A percentile compares a stretch with the other conserved stretches of the same genome.
These are phyloP conservation scores for Amoebophrya sp. DNA, from an alignment of 169 alveolate genomes.

Conservation along the genomic window DNA sequence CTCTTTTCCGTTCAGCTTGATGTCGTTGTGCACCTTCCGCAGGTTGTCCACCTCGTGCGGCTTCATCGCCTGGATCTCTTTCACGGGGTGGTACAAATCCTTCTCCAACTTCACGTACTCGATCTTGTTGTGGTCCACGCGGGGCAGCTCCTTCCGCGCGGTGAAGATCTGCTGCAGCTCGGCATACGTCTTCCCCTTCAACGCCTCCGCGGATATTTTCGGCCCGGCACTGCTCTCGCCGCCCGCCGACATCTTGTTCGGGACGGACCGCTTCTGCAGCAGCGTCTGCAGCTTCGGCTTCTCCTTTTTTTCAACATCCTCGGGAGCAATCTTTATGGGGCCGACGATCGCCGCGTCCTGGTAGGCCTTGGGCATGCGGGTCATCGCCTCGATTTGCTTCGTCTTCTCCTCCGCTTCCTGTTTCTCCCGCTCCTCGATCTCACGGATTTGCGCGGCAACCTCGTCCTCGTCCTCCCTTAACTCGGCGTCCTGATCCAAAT, in stretches of 20 bases:
- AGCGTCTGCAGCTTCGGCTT: too few species aligned
- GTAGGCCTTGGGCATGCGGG: background rate
- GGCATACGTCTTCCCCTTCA: background rate
- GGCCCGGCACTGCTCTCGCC: background rate
- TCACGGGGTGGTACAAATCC: constrained; percentile 46
- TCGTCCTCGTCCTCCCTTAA: background rate
- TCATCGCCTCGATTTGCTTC: background rate
- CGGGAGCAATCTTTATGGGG: too few species aligned
- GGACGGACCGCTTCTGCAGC: background rate
- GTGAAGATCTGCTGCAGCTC: background rate
- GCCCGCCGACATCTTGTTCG: background rate
- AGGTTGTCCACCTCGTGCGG: constrained; percentile 74
- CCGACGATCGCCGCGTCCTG: background rate
- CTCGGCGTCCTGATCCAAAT: background rate
- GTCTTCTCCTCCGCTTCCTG: background rate
- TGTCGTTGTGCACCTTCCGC: constrained; percentile 66
- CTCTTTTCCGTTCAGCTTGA: constrained; percentile 57
- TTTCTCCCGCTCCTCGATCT: too few species aligned
- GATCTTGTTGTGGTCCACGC: constrained; percentile 62
- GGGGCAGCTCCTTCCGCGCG: constrained; percentile 49
- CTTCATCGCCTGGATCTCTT: constrained; percentile 61
- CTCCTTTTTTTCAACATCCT: too few species aligned
- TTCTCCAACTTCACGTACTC: constrained; percentile 64
- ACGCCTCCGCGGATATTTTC: background rate
- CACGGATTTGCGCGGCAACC: background rate